Percentiles rank a stretch among this genome's conserved stretches.
Evolutionary conservation across 495 filamentous ascomycete genomes (phyloP).

Genomic region (Corynascus novoguineensis): DNA sequence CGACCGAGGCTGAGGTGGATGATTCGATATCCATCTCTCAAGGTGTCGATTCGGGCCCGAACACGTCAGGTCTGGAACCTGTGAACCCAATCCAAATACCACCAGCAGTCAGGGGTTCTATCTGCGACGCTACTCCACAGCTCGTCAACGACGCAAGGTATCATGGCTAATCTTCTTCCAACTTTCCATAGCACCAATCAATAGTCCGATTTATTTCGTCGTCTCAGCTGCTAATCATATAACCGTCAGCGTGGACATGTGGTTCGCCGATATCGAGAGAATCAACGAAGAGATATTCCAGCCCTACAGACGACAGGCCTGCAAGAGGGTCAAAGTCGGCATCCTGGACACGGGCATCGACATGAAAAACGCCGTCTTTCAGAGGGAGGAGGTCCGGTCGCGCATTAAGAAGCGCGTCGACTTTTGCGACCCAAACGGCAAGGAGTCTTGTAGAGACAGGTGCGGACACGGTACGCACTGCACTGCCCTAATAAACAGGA

Average conservation of each 20-base stretch:
- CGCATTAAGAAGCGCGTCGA: background rate
- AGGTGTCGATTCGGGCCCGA: background rate
- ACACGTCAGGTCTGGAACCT: too few species aligned
- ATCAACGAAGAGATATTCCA: background rate
- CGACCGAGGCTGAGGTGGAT: background rate
- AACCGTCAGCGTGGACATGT: background rate
- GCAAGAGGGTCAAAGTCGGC: background rate
- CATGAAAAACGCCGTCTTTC: background rate
- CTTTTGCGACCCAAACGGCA: background rate
- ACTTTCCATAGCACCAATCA: background rate
- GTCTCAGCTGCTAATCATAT: too few species aligned
- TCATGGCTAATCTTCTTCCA: background rate
- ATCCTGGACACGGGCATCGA: constrained; percentile 1
- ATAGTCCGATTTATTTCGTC: too few species aligned
- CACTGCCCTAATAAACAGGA: background rate
- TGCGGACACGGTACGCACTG: background rate
- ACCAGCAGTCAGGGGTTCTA: background rate
- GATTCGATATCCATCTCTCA: background rate
- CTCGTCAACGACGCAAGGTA: background rate
- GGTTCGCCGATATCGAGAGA: background rate
- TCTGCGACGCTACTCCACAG: background rate
- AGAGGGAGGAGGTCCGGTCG: background rate
- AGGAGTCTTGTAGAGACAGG: background rate
- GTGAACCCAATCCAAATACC: background rate
- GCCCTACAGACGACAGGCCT: background rate